Evolutionary conservation across 306 rosid species (phyloP), one percentile per base, ranked within the genome.

Genomic region (Fagus sylvatica): DNA sequence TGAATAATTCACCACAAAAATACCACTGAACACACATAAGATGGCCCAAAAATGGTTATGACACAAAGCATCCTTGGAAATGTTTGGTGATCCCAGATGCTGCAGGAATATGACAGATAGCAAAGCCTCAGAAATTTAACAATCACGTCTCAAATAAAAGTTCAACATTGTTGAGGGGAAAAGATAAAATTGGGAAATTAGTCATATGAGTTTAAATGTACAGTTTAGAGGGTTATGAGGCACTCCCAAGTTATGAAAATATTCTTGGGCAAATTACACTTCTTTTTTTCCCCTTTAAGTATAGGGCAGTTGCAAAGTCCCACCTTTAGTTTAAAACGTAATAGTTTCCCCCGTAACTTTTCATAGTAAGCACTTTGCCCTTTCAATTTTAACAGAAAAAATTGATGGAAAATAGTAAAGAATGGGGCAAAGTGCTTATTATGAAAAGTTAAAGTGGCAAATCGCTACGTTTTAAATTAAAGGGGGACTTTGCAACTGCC

Each of bases 31-130:
- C 81, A 84, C 76, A 76, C 92, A 86, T 56, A 88, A 61, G 74
- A 92, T 89, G 65, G 96, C 95, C 73, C 88, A 80, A 81, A 95
- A 81, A 91, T 95, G 98, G 76, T 87, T 80, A 84, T 88, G 87
- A 84, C 95, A 95, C 90, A 86, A 70, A 28, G 90, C 85, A 71
- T 87, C 92, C 79, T 84, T 89, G 76, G 97, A 86, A 82, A 82
- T 71, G 74, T 78, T 80, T 60, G 82, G 62, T 3, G 88, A 88
- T 70, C 86, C 89, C 76, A 55, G 84, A 74, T 85, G 90, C 97
- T 93, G 91, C 87, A 88, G 87, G 61, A 80, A 69, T 71, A 82
- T 49, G 68, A 53, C 1, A 72, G 37, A 79, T 11, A 75, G 10
- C 46, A 37, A 71, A 74, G 73, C 72, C 66, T 88, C 69, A 86